phyloP scores from a whole-genome alignment of 768 basidiomycete genomes.

The Mycena venus region DNA sequence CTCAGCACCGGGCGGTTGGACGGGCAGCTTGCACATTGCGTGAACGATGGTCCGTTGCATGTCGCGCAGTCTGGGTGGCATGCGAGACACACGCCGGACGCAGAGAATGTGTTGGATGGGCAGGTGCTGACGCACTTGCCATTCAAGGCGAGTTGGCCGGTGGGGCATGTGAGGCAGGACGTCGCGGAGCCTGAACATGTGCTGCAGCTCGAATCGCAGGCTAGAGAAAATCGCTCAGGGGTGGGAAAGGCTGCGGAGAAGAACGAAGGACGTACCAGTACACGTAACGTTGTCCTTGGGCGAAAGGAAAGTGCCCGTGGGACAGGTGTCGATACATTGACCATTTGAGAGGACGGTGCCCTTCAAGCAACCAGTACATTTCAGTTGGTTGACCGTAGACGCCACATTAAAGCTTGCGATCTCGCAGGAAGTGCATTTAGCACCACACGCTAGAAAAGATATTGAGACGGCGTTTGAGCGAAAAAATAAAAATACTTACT shows the following conservation, averaged over 20 bases:
- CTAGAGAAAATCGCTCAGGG: constrained; percentile 44
- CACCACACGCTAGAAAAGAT: constrained; percentile 74
- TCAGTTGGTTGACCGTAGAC: constrained; percentile 73
- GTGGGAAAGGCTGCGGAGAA: constrained; percentile 6
- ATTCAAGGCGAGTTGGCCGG: constrained; percentile 72
- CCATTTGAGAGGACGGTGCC: constrained; percentile 82
- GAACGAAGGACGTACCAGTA: constrained; percentile 62
- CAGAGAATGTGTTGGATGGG: constrained; percentile 77
- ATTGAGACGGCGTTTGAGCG: neutral
- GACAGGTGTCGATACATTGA: constrained; percentile 78
- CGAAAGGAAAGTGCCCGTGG: constrained; percentile 78
- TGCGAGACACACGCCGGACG: constrained; percentile 74
- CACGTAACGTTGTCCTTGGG: constrained; percentile 83
- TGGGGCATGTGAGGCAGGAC: constrained; percentile 82
- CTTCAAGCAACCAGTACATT: constrained; percentile 85
- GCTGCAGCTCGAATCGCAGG: constrained; percentile 78
- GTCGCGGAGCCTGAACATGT: constrained; percentile 77
- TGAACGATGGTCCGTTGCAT: constrained; percentile 84
- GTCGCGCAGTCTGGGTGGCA: constrained; percentile 92
- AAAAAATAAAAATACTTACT: constrained; percentile 62
- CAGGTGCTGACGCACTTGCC: constrained; percentile 85
- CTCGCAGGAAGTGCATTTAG: constrained; percentile 84
- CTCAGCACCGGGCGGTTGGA: constrained; percentile 77
- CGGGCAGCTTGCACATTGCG: constrained; percentile 83
- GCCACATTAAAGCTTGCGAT: constrained; percentile 79